A percentile compares a stretch with the other conserved stretches of the same genome.
These are phyloP conservation scores for Salix arbutifolia DNA, from an alignment of 345 rosid genomes.

Conservation along the genomic window DNA sequence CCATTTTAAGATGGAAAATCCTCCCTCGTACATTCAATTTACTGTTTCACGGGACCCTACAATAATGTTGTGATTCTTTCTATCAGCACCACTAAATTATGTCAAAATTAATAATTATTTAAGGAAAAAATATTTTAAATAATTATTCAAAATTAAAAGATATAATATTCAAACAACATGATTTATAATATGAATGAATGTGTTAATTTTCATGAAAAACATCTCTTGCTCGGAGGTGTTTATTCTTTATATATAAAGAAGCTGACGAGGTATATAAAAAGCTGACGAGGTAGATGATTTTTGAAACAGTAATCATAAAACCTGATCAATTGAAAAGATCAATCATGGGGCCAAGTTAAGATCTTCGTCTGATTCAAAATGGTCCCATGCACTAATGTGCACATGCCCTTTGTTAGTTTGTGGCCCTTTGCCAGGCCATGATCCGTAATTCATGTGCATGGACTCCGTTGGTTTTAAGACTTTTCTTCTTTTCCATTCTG, in stretches of 20 bases:
- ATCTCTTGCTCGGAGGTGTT: too few species aligned
- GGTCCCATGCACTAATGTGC: slow-evolving; percentile 44
- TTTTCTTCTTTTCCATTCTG: not conserved
- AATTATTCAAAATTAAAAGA: too few species aligned
- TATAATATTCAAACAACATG: too few species aligned
- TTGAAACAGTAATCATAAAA: slow-evolving; percentile 20
- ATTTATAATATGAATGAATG: too few species aligned
- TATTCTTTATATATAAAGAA: not conserved
- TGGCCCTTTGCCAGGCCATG: slow-evolving; percentile 58
- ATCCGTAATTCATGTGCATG: slow-evolving; percentile 28
- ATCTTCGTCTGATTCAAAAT: slow-evolving; percentile 33
- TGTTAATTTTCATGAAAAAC: too few species aligned
- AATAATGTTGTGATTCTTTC: slow-evolving; percentile 18
- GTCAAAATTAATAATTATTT: not conserved
- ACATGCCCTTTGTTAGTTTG: slow-evolving; percentile 46
- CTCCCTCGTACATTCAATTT: slow-evolving; percentile 27
- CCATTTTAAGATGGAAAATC: slow-evolving; percentile 30
- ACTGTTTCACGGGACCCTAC: slow-evolving; percentile 38
- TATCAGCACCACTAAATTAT: not conserved
- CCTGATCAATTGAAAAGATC: slow-evolving; percentile 16
- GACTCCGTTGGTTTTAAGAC: not conserved
- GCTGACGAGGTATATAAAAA: not conserved
- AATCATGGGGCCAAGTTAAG: slow-evolving; percentile 29
- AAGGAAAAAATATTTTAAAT: too few species aligned
- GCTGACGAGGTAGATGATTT: not conserved